Evolutionary conservation across 1,284 basidiomycete genomes (phyloP), one percentile per base, ranked within the genome.

Genomic region (Inonotus obliquus): DNA sequence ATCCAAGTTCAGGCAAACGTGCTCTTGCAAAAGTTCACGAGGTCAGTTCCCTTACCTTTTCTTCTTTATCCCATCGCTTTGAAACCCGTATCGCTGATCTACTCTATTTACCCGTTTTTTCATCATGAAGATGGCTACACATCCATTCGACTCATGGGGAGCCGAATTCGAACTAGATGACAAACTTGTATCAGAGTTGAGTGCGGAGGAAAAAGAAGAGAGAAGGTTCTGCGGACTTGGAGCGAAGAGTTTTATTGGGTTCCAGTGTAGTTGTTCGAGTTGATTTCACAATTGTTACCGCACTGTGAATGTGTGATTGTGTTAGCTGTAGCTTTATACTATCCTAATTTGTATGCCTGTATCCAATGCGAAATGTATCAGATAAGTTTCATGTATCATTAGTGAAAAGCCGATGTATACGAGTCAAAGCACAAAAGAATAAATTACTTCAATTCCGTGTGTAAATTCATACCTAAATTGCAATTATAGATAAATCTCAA

Each of bases 181-280:
- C 7, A 67, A 68, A 47, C 65, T 74, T 1, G 77, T 80, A 21
- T 71, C 70, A 23, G 74, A 79, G 49, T 69, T 87, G 21, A 79
- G 76, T 60, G 74, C 75, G 2, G 90, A 92, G 71, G 81, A 82
- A 59, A 79, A 71, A 65, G 91, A 93, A 68, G 90, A 94, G 72
- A 77, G 85, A 63, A 76, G 90, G 63, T 84, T 88, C 65, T 96
- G 93, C 71, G 85, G 87, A 11, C 75, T 93, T 45, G 94, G 94
- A 1, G 84, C 86, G 32, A 83, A 79, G 69, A 79, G 75, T 65
- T 81, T 94, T 81, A 75, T 96, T 25, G 95, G 94, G 0, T 96
- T 95, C 78, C 94, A 96, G 72, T 97, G 94, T 72, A 93, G 90
- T 66, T 97, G 94, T 69, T 94, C 91, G 13, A 92, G 90, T 71